A percentile compares a stretch with the other conserved stretches of the same genome.
phyloP scores from a whole-genome alignment of 495 filamentous ascomycete species.

The Podospora comata region DNA sequence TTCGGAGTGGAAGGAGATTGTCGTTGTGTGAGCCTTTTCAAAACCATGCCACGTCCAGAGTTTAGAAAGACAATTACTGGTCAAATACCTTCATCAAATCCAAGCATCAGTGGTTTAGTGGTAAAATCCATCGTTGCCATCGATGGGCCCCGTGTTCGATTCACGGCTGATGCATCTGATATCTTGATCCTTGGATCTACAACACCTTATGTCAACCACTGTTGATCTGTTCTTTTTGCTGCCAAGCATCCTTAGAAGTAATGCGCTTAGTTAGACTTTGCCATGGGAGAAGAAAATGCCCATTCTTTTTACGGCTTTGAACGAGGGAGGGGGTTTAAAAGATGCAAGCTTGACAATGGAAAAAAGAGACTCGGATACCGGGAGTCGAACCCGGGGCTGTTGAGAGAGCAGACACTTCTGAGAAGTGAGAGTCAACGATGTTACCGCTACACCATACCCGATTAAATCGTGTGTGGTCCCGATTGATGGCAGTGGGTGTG shows the following conservation, averaged over 20 bases:
- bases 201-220: background rate
- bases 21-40: background rate
- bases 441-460: slow-evolving; percentile 19
- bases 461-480: slow-evolving; percentile 17
- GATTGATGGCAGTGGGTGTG: background rate
- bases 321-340: background rate
- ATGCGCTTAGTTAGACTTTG: too few relatives aligned
- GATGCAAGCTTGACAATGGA: background rate
- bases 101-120: slow-evolving; percentile 46
- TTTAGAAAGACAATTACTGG: background rate
- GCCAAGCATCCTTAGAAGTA: background rate
- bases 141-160: slow-evolving; percentile 55
- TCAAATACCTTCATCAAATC: background rate
- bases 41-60: background rate
- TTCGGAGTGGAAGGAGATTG: background rate
- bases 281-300: background rate
- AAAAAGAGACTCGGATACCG: slow-evolving; percentile 16
- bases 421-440: slow-evolving; percentile 19
- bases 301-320: background rate
- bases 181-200: background rate
- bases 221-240: background rate
- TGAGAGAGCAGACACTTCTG: background rate
- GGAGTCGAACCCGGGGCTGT: slow-evolving; percentile 14
- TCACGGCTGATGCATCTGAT: slow-evolving; percentile 38
- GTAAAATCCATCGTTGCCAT: slow-evolving; percentile 54